Base-by-base conservation (phyloP, 2,329 filamentous ascomycete species). In the Ophiosphaerella herpotricha region DNA sequence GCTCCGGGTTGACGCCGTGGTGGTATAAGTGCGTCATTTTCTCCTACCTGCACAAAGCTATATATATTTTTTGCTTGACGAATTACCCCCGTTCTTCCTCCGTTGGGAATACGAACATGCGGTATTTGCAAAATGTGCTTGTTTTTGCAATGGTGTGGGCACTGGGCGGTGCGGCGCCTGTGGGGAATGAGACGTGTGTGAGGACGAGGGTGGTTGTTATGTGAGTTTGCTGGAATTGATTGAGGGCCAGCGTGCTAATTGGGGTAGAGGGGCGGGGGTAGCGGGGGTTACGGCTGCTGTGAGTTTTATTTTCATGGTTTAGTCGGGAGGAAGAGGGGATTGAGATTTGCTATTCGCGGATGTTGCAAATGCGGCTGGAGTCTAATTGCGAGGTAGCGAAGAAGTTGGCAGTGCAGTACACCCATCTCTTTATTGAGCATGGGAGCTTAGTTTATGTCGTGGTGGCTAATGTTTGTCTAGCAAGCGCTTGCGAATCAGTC, bases 271-370 rank as follows among this genome's bases (percentile, higher is more conserved):
- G 31, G 85, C 80, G 12, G 85, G 85, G 11, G 80, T 85, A 46
- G 79, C 85, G 1, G 85, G 85, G 5, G 82, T 88, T 35, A 82
- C 85, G 11, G 83, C 85, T 12, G 85, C 85, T 18, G 77, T 80
- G 66, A 52, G 74, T 52, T n/a, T 11, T 24, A 7, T 16, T 16
- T 12, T 14, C 9, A 33, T 23, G 11, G 42, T 34, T 7, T 13
- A 3, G 4, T 3, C 1, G 18, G 18, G 18, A 21, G 18, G 18
- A 4, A 21, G 18, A 21, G 18, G 18, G 18, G 18, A 18, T 21
- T 21, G 18, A n/a, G 33, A 34, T 2, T 34, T 12, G 7, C 14
- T 9, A 6, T 7, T 1, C 1, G 3, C 5, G 6, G 14, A 14
- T 14, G 14, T 34, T 14, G 13, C 33, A 12, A n/a, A 13, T 34